Evolutionary conservation across 2,329 filamentous ascomycete genomes (phyloP).

Genomic region (Alternaria ventricosa): DNA sequence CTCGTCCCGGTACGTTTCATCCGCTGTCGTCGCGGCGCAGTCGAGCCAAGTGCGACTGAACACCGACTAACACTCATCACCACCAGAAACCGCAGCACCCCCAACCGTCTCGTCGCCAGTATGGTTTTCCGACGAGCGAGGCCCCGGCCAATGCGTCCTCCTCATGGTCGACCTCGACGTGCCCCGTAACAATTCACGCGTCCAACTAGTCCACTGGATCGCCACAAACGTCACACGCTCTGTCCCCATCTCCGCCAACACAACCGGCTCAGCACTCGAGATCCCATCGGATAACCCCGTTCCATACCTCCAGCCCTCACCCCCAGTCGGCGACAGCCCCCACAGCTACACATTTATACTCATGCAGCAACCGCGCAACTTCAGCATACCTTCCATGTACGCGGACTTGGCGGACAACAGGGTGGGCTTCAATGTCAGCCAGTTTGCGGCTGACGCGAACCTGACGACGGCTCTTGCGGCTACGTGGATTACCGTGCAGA

Average conservation of each 20-base stretch:
- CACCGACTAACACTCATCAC: background rate
- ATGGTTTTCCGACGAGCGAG: conserved; percentile 17
- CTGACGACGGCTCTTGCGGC: conserved; percentile 41
- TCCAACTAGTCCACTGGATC: conserved; percentile 44
- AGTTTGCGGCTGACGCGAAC: conserved; percentile 43
- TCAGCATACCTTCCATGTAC: conserved; percentile 38
- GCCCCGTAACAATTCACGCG: conserved; percentile 38
- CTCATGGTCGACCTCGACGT: conserved; percentile 44
- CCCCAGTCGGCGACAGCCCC: conserved; percentile 37
- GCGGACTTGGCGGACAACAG: conserved; percentile 25
- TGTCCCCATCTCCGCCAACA: background rate
- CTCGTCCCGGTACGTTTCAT: conserved; percentile 33
- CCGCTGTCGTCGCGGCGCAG: background rate
- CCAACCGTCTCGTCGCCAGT: conserved; percentile 32
- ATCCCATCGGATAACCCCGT: conserved; percentile 23
- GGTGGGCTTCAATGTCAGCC: conserved; percentile 44
- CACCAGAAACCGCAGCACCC: conserved; percentile 33
- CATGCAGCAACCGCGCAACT: conserved; percentile 36
- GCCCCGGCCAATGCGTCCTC: conserved; percentile 25
- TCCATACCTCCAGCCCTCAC: conserved; percentile 34
- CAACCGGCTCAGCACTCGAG: conserved; percentile 15
- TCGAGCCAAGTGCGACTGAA: background rate
- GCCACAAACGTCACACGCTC: conserved; percentile 32
- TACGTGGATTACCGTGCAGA: conserved; percentile 50
- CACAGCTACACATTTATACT: conserved; percentile 41